Base-by-base conservation (phyloP, 345 rosid genomes). In the Citrus maxima region DNA sequence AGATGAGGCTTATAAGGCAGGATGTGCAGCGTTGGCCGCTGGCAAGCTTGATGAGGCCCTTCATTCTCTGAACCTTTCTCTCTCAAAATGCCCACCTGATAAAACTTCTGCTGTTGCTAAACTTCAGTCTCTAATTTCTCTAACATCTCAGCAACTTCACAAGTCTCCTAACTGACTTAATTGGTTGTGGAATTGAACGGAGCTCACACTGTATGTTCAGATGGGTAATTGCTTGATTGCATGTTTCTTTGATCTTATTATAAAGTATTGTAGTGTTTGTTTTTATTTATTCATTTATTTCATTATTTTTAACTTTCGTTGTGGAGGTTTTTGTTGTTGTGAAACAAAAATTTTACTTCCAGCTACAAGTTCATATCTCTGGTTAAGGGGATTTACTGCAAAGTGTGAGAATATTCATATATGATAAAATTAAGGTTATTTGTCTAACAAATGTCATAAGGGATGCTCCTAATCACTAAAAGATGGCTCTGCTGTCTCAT, bases 21-120 rank as follows among this genome's bases (percentile, higher is more conserved):
- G 93, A 18, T 86, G 92, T 74, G 93, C 94, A 0, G 86, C 94
- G 22, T 77, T 92, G 79, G 93, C 93, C 49, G 88, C 88, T n/a
- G 90, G 94, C 65, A 88, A 88, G 80, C 88, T 89, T 46, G 92
- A 89, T 37, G 94, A 90, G 82, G 97, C 93, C 49, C 89, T 90
- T 65, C 89, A 84, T 6, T 90, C 87, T 7, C 76, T 92, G 80
- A 89, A 88, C 35, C 19, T 87, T 67, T 81, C 93, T 40, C 89
- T 90, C 38, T 72, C 80, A 14, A 84, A 81, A 76, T 84, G 87
- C 62, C 84, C 84, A 10, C 87, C 84, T 21, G 84, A 84, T 46
- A 73, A 68, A 66, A 77, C 78, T 40, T 86, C 93, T 56, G 93
- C 93, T 46, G 88, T 88, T 59, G 84, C 90, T 46, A 92, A 92